These are phyloP conservation scores for Fraxinus pennsylvanica DNA, from an alignment of 257 asterid species.

Conservation along the genomic window DNA sequence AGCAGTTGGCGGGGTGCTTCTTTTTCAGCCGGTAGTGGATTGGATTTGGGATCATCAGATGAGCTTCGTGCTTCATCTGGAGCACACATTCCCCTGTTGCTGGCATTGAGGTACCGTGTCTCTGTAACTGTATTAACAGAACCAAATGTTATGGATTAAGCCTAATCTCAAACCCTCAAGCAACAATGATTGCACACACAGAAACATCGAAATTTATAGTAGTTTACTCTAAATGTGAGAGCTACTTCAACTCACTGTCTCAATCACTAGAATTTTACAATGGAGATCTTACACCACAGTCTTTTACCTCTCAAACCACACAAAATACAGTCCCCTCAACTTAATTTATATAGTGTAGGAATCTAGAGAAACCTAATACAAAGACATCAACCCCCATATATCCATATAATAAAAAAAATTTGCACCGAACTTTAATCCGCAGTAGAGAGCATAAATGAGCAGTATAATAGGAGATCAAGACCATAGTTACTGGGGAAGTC, in stretches of 20 bases:
- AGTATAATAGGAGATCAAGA: not conserved
- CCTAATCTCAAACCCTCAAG: not conserved
- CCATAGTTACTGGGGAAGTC: not conserved
- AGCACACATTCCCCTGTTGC: slow-evolving; percentile 80
- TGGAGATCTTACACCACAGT: not conserved
- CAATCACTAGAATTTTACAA: not conserved
- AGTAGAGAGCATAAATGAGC: not conserved
- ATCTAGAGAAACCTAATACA: not conserved
- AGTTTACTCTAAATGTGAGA: not conserved
- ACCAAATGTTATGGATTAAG: not conserved
- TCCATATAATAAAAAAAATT: not conserved
- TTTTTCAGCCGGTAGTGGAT: slow-evolving; percentile 36
- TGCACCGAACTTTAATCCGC: not conserved
- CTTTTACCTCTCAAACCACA: not conserved
- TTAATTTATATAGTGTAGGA: not conserved
- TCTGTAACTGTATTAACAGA: slow-evolving; percentile 59
- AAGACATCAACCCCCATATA: not conserved
- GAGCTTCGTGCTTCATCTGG: slow-evolving; percentile 67
- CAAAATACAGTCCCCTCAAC: not conserved
- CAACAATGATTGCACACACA: not conserved
- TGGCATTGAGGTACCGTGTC: slow-evolving; percentile 76
- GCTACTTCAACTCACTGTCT: not conserved
- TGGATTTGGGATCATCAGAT: slow-evolving; percentile 46
- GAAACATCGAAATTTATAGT: not conserved
- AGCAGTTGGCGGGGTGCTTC: slow-evolving; percentile 63